A percentile compares a stretch with the other conserved stretches of the same genome.
These are phyloP conservation scores for Geosmithia flava DNA, from an alignment of 2,329 filamentous ascomycete genomes.

Conservation along the genomic window DNA sequence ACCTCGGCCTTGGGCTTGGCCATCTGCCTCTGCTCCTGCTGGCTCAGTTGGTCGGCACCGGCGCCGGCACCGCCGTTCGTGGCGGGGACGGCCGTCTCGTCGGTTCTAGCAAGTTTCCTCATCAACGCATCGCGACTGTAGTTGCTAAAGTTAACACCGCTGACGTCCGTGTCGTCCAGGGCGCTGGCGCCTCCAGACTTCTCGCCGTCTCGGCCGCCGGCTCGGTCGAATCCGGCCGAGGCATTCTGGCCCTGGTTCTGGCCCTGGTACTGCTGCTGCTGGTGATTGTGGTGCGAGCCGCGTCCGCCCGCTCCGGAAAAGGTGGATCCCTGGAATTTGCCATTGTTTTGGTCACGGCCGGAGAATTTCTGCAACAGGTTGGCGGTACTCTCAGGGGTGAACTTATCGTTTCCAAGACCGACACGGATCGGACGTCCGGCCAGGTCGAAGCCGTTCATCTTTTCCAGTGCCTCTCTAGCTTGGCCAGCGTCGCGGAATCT, in stretches of 20 bases:
- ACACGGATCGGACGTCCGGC: constrained; percentile 95
- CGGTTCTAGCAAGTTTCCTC: constrained; percentile 93
- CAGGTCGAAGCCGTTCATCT: constrained; percentile 99
- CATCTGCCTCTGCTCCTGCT: constrained; percentile 57
- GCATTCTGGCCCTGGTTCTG: too few relatives aligned
- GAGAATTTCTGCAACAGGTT: constrained; percentile 87
- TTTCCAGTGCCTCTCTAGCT: constrained; percentile 88
- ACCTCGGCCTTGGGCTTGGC: constrained; percentile 68
- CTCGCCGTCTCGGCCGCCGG: constrained; percentile 77
- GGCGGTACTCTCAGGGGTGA: constrained; percentile 92
- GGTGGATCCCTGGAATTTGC: constrained; percentile 66
- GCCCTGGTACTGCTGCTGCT: constrained; percentile 69
- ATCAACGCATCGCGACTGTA: constrained; percentile 98
- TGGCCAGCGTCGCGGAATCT: constrained; percentile 85
- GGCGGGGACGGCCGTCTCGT: constrained; percentile 53
- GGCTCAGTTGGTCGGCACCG: constrained; percentile 20
- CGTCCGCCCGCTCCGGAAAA: constrained; percentile 87
- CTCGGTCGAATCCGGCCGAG: constrained; percentile 67
- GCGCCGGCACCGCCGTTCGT: neutral
- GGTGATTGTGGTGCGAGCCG: constrained; percentile 41
- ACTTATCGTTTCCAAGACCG: constrained; percentile 99
- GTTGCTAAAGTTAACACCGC: constrained; percentile 98
- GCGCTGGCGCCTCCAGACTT: constrained; percentile 81
- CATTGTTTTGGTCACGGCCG: constrained; percentile 50
- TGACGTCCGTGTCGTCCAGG: constrained; percentile 93